These are phyloP conservation scores for Tricholoma terreum DNA, from an alignment of 768 basidiomycete species.

Conservation along the genomic window DNA sequence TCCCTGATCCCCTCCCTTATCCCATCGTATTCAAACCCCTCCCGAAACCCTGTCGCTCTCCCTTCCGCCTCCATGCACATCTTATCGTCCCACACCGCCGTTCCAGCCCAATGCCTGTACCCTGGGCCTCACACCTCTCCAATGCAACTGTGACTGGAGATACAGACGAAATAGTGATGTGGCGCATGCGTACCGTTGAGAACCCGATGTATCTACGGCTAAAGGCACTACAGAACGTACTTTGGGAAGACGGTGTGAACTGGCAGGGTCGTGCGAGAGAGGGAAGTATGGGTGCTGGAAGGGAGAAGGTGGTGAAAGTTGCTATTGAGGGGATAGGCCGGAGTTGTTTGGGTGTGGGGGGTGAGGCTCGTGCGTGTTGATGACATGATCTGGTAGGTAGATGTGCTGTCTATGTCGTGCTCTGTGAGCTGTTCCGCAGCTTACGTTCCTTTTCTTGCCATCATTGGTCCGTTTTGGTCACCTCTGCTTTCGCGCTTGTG, in stretches of 20 bases:
- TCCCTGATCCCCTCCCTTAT: conserved; percentile 33
- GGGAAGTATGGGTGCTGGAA: conserved; percentile 50
- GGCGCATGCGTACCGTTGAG: conserved; percentile 52
- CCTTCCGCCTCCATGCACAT: conserved; percentile 31
- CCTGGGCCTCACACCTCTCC: background rate
- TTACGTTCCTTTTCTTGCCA: background rate
- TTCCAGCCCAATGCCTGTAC: background rate
- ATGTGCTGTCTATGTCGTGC: background rate
- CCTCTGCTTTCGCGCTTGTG: background rate
- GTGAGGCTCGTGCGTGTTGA: background rate
- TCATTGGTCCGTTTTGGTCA: background rate
- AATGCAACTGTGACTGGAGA: background rate
- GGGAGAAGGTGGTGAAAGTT: conserved; percentile 55
- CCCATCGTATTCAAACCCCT: conserved; percentile 34
- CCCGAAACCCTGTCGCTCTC: conserved; percentile 41
- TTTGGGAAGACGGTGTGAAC: conserved; percentile 38
- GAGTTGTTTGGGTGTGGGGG: conserved; percentile 39
- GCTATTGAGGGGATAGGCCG: conserved; percentile 61
- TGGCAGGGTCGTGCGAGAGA: conserved; percentile 50
- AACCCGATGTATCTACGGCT: conserved; percentile 61
- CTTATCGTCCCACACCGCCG: background rate
- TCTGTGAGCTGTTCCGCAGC: background rate
- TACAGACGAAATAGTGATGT: conserved; percentile 20
- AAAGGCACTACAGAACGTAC: conserved; percentile 58
- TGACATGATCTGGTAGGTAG: background rate